Conservation (phyloP, 2,329 filamentous ascomycete genomes). For the Pseudogymnoascus sp. region DNA sequence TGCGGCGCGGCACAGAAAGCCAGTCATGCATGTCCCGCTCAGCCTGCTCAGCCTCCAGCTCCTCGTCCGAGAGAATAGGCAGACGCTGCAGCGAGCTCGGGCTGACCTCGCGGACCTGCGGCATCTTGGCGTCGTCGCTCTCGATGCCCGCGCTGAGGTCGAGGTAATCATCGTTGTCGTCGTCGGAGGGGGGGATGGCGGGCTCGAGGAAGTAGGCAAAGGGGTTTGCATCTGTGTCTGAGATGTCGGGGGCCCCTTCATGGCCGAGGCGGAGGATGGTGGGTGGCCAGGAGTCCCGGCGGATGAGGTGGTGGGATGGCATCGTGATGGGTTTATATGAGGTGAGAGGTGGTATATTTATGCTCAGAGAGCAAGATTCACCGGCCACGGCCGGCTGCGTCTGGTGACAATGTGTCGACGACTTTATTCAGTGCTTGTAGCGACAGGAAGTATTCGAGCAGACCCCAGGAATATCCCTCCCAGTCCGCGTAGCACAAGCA, state of each 20-base stretch:
- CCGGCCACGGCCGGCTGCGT: not conserved
- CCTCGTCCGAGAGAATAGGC: not conserved
- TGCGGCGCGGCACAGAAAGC: not conserved
- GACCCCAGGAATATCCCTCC: not conserved
- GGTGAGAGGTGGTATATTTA: not conserved
- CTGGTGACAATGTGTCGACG: not conserved
- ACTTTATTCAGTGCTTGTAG: not conserved
- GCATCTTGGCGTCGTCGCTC: slow-evolving; percentile 15
- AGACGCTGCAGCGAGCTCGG: slow-evolving; percentile 18
- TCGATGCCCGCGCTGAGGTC: slow-evolving; percentile 28
- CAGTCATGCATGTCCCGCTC: not conserved
- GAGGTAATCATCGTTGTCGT: slow-evolving; percentile 22
- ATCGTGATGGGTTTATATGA: slow-evolving; percentile 13
- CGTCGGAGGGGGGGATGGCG: slow-evolving; percentile 22
- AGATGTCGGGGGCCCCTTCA: not conserved
- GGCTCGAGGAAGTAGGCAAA: slow-evolving; percentile 26
- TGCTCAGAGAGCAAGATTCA: not conserved
- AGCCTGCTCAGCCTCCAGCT: not conserved
- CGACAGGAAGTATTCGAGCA: not conserved
- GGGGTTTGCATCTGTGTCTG: slow-evolving; percentile 26
- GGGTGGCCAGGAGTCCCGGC: slow-evolving; percentile 28
- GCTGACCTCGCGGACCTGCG: slow-evolving; percentile 23
- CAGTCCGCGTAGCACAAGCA: not conserved
- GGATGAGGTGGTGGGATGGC: slow-evolving; percentile 24
- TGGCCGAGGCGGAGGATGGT: slow-evolving; percentile 22